Conservation (phyloP, 2,329 filamentous ascomycete genomes). For the Aspergillus felis region DNA sequence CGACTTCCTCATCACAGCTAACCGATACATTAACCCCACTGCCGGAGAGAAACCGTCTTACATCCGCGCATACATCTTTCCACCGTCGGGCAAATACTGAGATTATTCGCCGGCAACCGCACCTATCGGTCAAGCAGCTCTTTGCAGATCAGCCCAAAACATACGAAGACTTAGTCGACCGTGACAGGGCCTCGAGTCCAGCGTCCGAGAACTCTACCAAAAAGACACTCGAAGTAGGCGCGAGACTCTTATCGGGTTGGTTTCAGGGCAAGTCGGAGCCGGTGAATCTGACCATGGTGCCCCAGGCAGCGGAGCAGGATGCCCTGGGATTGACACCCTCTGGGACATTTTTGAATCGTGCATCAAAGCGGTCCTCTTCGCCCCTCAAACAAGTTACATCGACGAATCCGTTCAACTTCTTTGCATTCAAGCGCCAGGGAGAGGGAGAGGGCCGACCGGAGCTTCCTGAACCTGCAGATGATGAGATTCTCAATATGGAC, state of each 20-base stretch:
- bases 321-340: conserved; percentile 10
- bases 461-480: conserved; percentile 40
- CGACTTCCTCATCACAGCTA: conserved; percentile 12
- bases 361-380: conserved; percentile 28
- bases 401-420: conserved; percentile 41
- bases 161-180: conserved; percentile 19
- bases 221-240: conserved; percentile 30
- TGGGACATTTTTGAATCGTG: conserved; percentile 15
- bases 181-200: conserved; percentile 7
- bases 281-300: conserved; percentile 41
- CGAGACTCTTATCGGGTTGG: conserved; percentile 45
- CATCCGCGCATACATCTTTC: conserved; percentile 14
- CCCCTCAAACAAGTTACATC: conserved; percentile 32
- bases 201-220: conserved; percentile 24
- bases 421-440: conserved; percentile 35
- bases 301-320: conserved; percentile 11
- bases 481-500: conserved; percentile 54
- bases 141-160: conserved; percentile 24
- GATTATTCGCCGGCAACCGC: conserved; percentile 23
- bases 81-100: conserved; percentile 36
- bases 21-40: conserved; percentile 13
- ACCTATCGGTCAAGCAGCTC: conserved; percentile 17
- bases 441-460: conserved; percentile 23
- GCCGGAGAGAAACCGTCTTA: conserved; percentile 13
- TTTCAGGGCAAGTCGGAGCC: conserved; percentile 52